Percentiles rank a stretch among this genome's conserved stretches.
Conservation (phyloP, 495 filamentous ascomycete genomes). For the Immersiella caudata region DNA sequence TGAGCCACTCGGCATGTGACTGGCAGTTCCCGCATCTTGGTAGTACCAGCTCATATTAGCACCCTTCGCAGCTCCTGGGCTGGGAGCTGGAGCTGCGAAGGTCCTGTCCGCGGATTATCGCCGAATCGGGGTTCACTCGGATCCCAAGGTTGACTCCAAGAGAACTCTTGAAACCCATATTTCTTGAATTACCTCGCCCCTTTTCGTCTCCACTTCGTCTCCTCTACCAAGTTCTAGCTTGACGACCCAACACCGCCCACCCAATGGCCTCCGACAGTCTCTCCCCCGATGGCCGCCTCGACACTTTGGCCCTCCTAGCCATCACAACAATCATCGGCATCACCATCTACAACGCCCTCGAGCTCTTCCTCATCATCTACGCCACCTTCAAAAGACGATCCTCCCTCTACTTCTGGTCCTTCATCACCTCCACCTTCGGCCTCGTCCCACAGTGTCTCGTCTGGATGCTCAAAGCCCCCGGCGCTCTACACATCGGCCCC, state of each 20-base stretch:
- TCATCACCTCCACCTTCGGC: constrained; percentile 48
- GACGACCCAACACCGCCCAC: neutral
- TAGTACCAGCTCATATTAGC: no score
- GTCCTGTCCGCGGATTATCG: no score
- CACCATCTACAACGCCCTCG: constrained; percentile 47
- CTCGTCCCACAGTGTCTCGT: constrained; percentile 60
- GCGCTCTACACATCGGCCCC: constrained; percentile 43
- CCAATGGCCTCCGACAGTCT: neutral
- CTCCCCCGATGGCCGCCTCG: neutral
- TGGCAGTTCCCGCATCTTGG: no score
- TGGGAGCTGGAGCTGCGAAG: no score
- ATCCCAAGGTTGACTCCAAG: no score
- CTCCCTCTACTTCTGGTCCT: constrained; percentile 23
- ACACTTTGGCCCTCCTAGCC: neutral
- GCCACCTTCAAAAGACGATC: constrained; percentile 37
- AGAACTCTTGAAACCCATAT: no score
- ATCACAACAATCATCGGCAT: neutral
- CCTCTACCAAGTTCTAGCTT: no score
- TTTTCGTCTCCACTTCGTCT: no score
- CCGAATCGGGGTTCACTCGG: no score
- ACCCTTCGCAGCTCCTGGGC: no score
- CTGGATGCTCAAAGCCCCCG: constrained; percentile 64
- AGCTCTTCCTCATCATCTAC: constrained; percentile 45
- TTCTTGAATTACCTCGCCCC: neutral
- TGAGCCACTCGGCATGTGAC: no score